These are phyloP conservation scores for Dillenia turbinata DNA, from an alignment of 164 flowering plant genomes.

Conservation along the genomic window DNA sequence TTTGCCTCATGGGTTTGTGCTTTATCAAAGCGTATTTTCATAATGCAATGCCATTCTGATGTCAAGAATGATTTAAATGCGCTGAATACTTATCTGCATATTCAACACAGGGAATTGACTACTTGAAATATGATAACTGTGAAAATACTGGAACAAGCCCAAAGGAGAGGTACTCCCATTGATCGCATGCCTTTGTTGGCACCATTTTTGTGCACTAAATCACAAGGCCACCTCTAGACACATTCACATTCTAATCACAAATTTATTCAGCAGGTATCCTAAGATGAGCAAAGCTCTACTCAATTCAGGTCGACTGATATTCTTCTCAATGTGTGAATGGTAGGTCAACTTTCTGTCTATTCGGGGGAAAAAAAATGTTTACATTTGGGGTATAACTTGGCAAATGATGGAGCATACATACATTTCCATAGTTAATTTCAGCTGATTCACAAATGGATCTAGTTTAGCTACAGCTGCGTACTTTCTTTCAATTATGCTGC, in stretches of 20 bases:
- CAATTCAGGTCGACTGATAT: conserved; percentile 31
- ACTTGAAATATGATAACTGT: conserved; percentile 56
- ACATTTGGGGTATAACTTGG: too few species aligned
- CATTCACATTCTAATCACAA: neutral
- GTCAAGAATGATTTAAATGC: neutral
- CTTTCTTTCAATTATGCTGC: neutral
- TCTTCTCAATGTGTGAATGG: conserved; percentile 50
- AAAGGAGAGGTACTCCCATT: conserved; percentile 22
- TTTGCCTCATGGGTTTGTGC: conserved; percentile 47
- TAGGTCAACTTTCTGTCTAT: conserved; percentile 5
- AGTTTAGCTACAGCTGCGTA: neutral
- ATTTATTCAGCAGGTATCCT: conserved; percentile 19
- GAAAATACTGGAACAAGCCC: conserved; percentile 31
- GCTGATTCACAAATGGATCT: too few species aligned
- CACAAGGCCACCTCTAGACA: too few species aligned
- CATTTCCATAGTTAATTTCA: too few species aligned
- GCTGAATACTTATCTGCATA: neutral
- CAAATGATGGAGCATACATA: too few species aligned
- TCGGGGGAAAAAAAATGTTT: too few species aligned
- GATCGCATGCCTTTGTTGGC: neutral
- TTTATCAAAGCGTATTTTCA: neutral
- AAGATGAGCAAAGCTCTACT: conserved; percentile 37
- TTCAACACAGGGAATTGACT: conserved; percentile 36
- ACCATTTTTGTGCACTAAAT: neutral
- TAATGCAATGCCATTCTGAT: neutral